Evolutionary conservation across 352 stramenopile species (phyloP), one percentile per base, ranked within the genome.

Genomic region (Phytophthora hibernalis): DNA sequence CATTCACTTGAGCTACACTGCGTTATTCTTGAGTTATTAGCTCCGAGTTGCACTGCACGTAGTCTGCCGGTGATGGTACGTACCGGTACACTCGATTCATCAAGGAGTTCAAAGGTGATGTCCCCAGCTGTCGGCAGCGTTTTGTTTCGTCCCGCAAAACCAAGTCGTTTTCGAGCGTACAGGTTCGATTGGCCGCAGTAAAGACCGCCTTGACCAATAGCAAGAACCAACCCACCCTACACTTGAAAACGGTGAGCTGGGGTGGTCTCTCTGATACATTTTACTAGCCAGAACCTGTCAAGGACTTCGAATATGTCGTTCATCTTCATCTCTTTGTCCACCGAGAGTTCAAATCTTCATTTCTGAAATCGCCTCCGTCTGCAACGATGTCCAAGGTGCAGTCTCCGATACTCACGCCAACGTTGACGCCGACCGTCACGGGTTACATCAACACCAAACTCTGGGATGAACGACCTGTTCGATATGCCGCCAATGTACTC

Each of bases 401-500:
- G 31, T 74, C 59, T 0, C 65, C 59, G 3, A 26, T 31, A 13
- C 53, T 65, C 47, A 69, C 65, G 13, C 65, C 58, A 20, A 60
- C 64, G 28, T 33, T 51, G 21, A 60, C 59, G 21, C 45, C 65
- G 18, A 60, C 53, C 22, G 51, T 68, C 9, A 58, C 53, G 1
- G 31, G 58, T 15, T 70, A 74, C 47, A 24, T 66, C 48, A 74
- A 45, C 53, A 64, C 59, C 13, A 74, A 74, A 26, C 48, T 69
- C 15, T 87, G 78, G 78, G 80, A 87, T 42, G 66, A 72, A 10
- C 75, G 79, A 10, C 70, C 76, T 6, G 54, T 59, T 38, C 75
- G 78, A 37, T 89, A 82, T 61, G 70, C 77, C 18, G 75, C 77
- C 24, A 77, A 88, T 26, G 53, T 91, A 7, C n/a, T 89, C 48